Evolutionary conservation across 2,329 filamentous ascomycete genomes (phyloP).

Genomic region (Pyrenochaeta sp.): DNA sequence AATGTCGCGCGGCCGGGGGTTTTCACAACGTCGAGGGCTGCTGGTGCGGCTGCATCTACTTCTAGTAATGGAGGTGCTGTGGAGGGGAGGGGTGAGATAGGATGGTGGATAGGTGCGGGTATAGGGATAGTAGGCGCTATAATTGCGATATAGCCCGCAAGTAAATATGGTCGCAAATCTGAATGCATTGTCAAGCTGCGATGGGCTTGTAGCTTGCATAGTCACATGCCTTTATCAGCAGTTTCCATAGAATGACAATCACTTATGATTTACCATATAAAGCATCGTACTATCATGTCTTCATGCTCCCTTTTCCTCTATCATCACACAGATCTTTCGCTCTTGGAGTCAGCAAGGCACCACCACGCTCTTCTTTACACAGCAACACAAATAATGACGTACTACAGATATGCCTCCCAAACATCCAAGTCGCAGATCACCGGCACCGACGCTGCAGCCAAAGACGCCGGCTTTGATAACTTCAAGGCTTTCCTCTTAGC

Average conservation of each 20-base stretch:
- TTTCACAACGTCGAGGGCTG: not conserved
- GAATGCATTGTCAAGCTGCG: not conserved
- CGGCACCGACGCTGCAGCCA: slow-evolving; percentile 16
- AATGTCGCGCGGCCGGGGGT: slow-evolving; percentile 9
- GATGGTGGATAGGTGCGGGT: slow-evolving; percentile 14
- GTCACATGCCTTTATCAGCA: not conserved
- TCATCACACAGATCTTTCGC: too few species aligned
- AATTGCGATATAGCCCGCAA: not conserved
- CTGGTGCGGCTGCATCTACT: slow-evolving; percentile 10
- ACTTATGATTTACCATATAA: too few species aligned
- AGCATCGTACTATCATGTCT: too few species aligned
- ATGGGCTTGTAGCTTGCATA: not conserved
- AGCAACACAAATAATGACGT: not conserved
- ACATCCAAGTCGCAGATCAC: slow-evolving; percentile 10
- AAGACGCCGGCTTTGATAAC: slow-evolving; percentile 20
- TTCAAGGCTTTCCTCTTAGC: slow-evolving; percentile 27
- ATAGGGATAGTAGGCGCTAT: slow-evolving; percentile 12
- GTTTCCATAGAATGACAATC: not conserved
- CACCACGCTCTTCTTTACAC: not conserved
- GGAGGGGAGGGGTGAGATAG: not conserved
- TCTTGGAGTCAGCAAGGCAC: too few species aligned
- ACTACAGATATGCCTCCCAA: slow-evolving; percentile 8
- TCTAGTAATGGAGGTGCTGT: slow-evolving; percentile 18
- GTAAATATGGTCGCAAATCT: not conserved
- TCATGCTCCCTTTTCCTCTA: too few species aligned